Percentiles rank a stretch among this genome's conserved stretches.
phyloP scores from a whole-genome alignment of 2,329 filamentous ascomycete genomes.

The Lasiodiplodia sp. region DNA sequence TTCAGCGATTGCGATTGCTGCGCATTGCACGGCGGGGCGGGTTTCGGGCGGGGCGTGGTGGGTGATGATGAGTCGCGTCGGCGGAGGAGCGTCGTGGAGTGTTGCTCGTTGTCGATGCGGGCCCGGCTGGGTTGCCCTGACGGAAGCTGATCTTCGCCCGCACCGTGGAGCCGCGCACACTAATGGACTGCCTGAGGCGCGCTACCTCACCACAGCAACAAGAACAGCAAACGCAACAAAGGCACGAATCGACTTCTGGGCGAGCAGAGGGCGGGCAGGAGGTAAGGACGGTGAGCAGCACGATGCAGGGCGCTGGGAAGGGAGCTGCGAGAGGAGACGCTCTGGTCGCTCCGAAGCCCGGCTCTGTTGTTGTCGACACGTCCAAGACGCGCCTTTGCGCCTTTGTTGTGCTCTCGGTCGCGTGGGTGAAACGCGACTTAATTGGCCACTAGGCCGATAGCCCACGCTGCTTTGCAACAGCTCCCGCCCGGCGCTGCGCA shows the following conservation, averaged over 20 bases:
- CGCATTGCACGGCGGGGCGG: constrained; percentile 25
- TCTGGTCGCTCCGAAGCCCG: constrained; percentile 20
- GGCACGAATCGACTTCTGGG: constrained; percentile 1
- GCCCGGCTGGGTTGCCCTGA: constrained; percentile 24
- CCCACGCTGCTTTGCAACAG: constrained; percentile 12
- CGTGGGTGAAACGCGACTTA: constrained; percentile 16
- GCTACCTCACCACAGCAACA: constrained; percentile 25
- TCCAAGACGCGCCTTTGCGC: constrained; percentile 18
- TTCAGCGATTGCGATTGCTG: constrained; percentile 23
- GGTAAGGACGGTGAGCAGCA: constrained; percentile 25
- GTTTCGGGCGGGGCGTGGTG: constrained; percentile 2
- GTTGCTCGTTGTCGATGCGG: constrained; percentile 22
- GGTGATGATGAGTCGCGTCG: background rate
- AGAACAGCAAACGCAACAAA: constrained; percentile 19
- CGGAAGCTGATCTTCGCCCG: constrained; percentile 27
- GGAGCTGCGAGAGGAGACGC: constrained; percentile 16
- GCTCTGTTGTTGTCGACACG: constrained; percentile 27
- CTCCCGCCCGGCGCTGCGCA: constrained; percentile 17
- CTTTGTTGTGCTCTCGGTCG: constrained; percentile 27
- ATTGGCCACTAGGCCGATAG: constrained; percentile 19
- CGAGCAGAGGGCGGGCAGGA: constrained; percentile 23
- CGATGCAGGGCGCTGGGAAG: constrained; percentile 26
- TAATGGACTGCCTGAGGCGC: constrained; percentile 21
- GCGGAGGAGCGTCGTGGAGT: constrained; percentile 24
- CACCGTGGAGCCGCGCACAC: constrained; percentile 26